phyloP scores from a whole-genome alignment of 495 filamentous ascomycete species.

The Halenospora varia region DNA sequence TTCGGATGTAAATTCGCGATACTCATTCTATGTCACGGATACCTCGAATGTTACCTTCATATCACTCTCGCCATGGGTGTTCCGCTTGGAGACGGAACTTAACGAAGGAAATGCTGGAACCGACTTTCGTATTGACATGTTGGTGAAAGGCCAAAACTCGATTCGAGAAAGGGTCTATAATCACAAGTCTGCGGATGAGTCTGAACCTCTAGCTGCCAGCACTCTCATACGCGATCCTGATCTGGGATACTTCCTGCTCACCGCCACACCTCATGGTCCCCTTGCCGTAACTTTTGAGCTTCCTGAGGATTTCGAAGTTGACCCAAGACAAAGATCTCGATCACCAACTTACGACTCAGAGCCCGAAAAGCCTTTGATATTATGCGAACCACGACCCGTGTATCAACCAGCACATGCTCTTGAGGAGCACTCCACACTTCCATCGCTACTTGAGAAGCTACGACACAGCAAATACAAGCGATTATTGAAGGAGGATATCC shows the following conservation, averaged over 20 bases:
- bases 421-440: conserved; percentile 53
- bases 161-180: conserved; percentile 57
- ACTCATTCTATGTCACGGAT: conserved; percentile 76
- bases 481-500: conserved; percentile 64
- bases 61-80: conserved; percentile 69
- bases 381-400: conserved; percentile 55
- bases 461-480: conserved; percentile 55
- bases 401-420: conserved; percentile 69
- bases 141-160: conserved; percentile 60
- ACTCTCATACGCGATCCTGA: conserved; percentile 68
- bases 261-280: conserved; percentile 58
- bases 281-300: conserved; percentile 64
- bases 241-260: conserved; percentile 76
- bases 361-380: conserved; percentile 32
- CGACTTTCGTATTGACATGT: conserved; percentile 66
- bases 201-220: conserved; percentile 51
- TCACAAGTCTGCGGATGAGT: conserved; percentile 30
- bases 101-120: conserved; percentile 59
- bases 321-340: conserved; percentile 26
- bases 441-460: conserved; percentile 57
- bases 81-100: conserved; percentile 72
- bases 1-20: conserved; percentile 64
- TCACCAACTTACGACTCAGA: conserved; percentile 32
- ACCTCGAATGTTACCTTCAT: conserved; percentile 65
- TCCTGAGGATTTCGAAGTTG: conserved; percentile 45